Conservation (phyloP, 202 grass and related monocot species). For the Sporobolus alterniflorus region DNA sequence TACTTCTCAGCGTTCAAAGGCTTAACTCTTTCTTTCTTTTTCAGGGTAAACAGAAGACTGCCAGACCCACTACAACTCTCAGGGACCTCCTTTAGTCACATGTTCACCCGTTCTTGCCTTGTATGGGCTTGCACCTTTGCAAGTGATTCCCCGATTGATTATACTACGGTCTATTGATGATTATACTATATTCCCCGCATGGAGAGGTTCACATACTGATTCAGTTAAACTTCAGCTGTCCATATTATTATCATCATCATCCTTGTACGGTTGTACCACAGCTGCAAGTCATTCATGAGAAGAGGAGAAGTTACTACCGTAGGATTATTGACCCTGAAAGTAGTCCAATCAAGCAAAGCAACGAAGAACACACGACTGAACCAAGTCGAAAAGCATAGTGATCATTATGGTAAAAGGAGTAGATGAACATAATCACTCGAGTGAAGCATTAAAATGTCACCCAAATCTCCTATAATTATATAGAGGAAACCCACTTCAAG, state of each 20-base stretch:
- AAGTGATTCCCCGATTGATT: not conserved
- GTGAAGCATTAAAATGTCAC: not conserved
- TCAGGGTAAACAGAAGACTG: constrained; percentile 31
- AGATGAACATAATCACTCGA: not conserved
- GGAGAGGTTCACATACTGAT: not conserved
- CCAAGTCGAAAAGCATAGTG: not conserved
- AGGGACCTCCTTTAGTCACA: constrained; percentile 31
- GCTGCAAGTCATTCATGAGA: not conserved
- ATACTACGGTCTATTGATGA: not conserved
- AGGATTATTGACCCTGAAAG: not conserved
- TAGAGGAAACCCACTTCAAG: no score
- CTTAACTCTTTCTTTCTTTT: not conserved
- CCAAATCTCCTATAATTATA: no score
- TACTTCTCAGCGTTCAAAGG: not conserved
- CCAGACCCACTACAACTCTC: constrained; percentile 31
- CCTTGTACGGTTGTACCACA: not conserved
- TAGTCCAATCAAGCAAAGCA: not conserved
- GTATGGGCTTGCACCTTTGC: not conserved
- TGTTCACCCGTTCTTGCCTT: not conserved
- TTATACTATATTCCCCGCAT: no score
- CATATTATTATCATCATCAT: not conserved
- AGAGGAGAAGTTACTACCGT: not conserved
- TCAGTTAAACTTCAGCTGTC: not conserved
- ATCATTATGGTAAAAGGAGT: not conserved
- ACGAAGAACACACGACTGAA: not conserved